Percentiles rank a stretch among this genome's conserved stretches.
phyloP scores from a whole-genome alignment of 257 asterid species.

The Ophiorrhiza pumila region DNA sequence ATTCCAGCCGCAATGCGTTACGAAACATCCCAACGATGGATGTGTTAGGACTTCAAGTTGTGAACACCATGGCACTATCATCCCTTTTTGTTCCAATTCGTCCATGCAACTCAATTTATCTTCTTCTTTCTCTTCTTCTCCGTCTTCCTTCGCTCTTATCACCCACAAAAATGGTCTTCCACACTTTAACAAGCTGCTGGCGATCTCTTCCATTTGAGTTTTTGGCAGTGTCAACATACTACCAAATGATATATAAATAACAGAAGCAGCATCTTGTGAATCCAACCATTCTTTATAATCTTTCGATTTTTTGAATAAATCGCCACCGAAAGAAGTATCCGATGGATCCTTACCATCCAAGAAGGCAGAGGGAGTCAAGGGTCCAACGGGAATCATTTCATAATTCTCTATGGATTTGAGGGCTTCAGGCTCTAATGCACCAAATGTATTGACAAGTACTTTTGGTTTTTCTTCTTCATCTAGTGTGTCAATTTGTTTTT shows the following conservation, averaged over 20 bases:
- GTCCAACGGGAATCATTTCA: conserved; percentile 34
- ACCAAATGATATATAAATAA: conserved; percentile 35
- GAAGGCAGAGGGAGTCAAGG: conserved; percentile 31
- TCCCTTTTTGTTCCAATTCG: conserved; percentile 26
- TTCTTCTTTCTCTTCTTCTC: conserved; percentile 3
- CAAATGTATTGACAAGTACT: conserved; percentile 29
- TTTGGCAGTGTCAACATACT: conserved; percentile 21
- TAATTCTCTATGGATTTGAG: conserved; percentile 26
- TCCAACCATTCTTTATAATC: conserved; percentile 26
- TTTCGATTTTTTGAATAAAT: conserved; percentile 16
- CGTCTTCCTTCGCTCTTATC: conserved; percentile 16
- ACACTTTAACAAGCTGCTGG: conserved; percentile 21
- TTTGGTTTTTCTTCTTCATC: conserved; percentile 23
- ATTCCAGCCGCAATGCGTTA: conserved; percentile 40
- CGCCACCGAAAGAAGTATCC: conserved; percentile 14
- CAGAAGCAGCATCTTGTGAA: conserved; percentile 23
- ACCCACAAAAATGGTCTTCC: conserved; percentile 36
- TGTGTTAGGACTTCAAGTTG: conserved; percentile 32
- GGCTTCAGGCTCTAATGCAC: conserved; percentile 25
- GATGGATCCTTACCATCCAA: conserved; percentile 17
- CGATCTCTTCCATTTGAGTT: conserved; percentile 27
- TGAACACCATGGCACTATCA: conserved; percentile 39
- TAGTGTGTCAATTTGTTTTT: conserved; percentile 24
- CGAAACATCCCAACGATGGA: conserved; percentile 33
- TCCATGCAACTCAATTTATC: conserved; percentile 21